phyloP scores from a whole-genome alignment of 1,139 yeast species.

The Maudiozyma humilis region DNA sequence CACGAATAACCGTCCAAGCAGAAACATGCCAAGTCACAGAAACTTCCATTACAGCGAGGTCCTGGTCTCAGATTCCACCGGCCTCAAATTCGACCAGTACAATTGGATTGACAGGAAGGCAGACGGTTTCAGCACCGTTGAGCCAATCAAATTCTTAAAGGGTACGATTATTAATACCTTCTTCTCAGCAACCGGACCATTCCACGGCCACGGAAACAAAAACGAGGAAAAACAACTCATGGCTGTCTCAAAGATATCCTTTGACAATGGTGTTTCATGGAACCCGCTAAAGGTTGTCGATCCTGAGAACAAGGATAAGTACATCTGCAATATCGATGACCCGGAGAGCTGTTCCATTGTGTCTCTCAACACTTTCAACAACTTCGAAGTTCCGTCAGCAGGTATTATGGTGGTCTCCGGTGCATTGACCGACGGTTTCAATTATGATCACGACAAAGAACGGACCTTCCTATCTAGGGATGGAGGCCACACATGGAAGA shows the following conservation, averaged over 20 bases:
- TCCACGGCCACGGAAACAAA: background rate
- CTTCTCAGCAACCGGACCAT: background rate
- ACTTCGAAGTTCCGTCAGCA: conserved; percentile 51
- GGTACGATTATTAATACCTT: conserved; percentile 16
- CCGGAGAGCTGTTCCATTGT: conserved; percentile 45
- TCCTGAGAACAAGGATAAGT: conserved; percentile 36
- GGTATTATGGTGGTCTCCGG: conserved; percentile 64
- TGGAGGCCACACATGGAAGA: conserved; percentile 68
- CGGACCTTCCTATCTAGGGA: conserved; percentile 62
- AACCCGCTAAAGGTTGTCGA: conserved; percentile 40
- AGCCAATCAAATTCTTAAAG: conserved; percentile 10
- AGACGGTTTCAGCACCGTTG: conserved; percentile 8
- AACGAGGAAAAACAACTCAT: conserved; percentile 4
- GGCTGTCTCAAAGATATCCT: conserved; percentile 40
- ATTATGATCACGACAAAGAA: conserved; percentile 22
- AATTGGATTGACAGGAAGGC: conserved; percentile 10
- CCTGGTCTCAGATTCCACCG: conserved; percentile 26
- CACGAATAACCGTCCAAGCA: background rate
- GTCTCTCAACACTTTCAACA: conserved; percentile 30
- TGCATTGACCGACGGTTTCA: conserved; percentile 37
- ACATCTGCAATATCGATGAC: conserved; percentile 53
- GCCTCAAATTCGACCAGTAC: conserved; percentile 20
- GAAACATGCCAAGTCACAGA: background rate
- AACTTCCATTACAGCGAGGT: conserved; percentile 8
- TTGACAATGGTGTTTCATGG: conserved; percentile 66